Evolutionary conservation across 2,329 filamentous ascomycete species (phyloP), one percentile per base, ranked within the genome.

Genomic region (Drechslerella coelobrocha): DNA sequence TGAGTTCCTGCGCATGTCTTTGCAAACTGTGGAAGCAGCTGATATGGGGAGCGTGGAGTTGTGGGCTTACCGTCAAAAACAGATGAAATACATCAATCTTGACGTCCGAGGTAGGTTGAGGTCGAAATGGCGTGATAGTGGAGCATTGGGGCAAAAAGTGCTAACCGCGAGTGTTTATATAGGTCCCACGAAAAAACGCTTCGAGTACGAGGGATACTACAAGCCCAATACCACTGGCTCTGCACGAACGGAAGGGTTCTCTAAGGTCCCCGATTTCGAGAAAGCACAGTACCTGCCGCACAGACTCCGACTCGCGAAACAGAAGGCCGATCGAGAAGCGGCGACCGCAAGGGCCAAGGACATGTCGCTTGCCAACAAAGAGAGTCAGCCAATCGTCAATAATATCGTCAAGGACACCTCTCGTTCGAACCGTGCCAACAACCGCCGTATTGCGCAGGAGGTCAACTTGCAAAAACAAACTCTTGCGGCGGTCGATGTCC

Each of bases 221-320:
- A 90, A 97, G 41, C 87, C 90, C 0, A 99, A 97, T 74, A 72
- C 84, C 0, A 91, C 91, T 8, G 94, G 94, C 31, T 90, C 87
- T 75, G 94, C 94, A 62, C 86, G 94, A 62, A 97, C 94, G 0
- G 92, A 99, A 80, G 92, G 92, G 26, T 88, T 92, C 76, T 93
- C 95, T 82, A 96, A 93, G 82, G 97, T 99, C 62, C 84, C 96
- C 72, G 95, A 99, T 78, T 91, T 91, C 0, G 94, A 99, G 79
- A 99, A 99, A 82, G 96, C 92, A 26, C 96, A 97, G 78, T 99
- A 99, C 78, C 84, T 99, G 6, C 94, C 94, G 41, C 94, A 99
- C 82, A 92, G 96, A 74, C 94, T 99, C 81, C 96, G 95, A 77
- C 91, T 99, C 19, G 75, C 90, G 94, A 78, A 94, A 89, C 80